Evolutionary conservation across 192 early-diverging fungal genomes (phyloP), one percentile per base, ranked within the genome.

Genomic region (Pilobolus umbonatus): DNA sequence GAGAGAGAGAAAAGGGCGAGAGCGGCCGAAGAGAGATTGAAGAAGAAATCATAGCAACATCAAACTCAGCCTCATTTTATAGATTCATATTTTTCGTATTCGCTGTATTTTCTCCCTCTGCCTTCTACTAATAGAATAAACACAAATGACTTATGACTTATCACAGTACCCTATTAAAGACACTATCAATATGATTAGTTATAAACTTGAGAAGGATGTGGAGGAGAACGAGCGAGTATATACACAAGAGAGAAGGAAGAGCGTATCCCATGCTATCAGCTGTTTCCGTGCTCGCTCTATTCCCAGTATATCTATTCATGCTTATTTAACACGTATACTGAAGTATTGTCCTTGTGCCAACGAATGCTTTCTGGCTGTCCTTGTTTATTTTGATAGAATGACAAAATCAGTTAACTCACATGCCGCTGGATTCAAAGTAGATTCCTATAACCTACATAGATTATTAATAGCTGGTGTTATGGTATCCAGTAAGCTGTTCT

Each of bases 351-450:
- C 94, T 4, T 94, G 91, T 65, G 78, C 86, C 28, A 93, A 89
- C 77, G 93, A 94, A 75, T 89, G 89, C 57, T 95, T 97, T 65
- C 61, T 97, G 11, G 80, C 86, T 24, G 75, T 92, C 21, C 74
- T 97, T n/a, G 87, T 95, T n/a, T 95, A 97, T 71, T 82, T 95
- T 71, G 90, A 94, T 62, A 81, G 89, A 22, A 91, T 97, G 85
- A 72, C 79, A 25, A 78, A 81, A 26, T 81, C 85, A 62, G 80
- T 85, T 14, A 57, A 69, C 17, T 56, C 75, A 19, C 61, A 72
- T 45, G 73, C 74, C 29, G 77, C 75, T 26, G 74, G 76, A 14
- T 85, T 96, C 43, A 75, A 84, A 17, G 82, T 96, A 25, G 87
- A 93, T 69, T 87, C 88, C 21, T 92, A 80, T 67, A 92, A 92